Evolutionary conservation across 1,284 basidiomycete genomes (phyloP), one percentile per base, ranked within the genome.

Genomic region (Leccinum variabile): DNA sequence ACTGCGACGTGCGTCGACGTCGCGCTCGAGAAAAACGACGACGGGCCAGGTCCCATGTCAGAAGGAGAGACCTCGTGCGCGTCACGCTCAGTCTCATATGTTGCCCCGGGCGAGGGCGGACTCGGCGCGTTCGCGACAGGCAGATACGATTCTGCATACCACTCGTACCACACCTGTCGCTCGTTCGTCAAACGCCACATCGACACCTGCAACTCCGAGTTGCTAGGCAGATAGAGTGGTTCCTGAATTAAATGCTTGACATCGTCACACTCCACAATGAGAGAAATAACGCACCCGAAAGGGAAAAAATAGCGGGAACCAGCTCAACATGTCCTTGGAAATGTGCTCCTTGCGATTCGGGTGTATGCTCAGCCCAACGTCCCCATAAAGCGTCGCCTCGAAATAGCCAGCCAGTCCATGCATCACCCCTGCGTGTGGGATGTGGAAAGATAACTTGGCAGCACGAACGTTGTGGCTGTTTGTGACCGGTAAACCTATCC

Each of bases 361-460:
- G 74, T 98, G 95, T 56, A 97, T 99, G 69, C 94, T 97, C 41
- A 99, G 80, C 0, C 92, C 92, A 22, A 99, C 83, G 67, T 91
- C 89, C 46, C 87, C 88, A 74, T 98, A 99, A 5, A 99, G 79
- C 33, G 94, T 88, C 0, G 97, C 94, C 77, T 99, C 97, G 72
- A 99, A 99, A 77, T 98, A 99, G 3, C 97, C 97, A 3, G 94
- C 97, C 33, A 99, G 81, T n/a, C 97, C 97, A 73, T 99, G 97
- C 66, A 97, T 81, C n/a, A 94, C 86, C 3, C 94, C 95, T 0
- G 96, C 93, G 74, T 97, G 91, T 0, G 97, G 96, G 63, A 99
- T 95, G 70, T 93, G 88, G 80, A 98, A 99, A 2, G 88, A 89
- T 60, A 95, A 77, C 67, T 86, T 88, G 0, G 91, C 87, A 1